These are phyloP conservation scores for Trichoderma sp. DNA, from an alignment of 2,329 filamentous ascomycete genomes.

Conservation along the genomic window DNA sequence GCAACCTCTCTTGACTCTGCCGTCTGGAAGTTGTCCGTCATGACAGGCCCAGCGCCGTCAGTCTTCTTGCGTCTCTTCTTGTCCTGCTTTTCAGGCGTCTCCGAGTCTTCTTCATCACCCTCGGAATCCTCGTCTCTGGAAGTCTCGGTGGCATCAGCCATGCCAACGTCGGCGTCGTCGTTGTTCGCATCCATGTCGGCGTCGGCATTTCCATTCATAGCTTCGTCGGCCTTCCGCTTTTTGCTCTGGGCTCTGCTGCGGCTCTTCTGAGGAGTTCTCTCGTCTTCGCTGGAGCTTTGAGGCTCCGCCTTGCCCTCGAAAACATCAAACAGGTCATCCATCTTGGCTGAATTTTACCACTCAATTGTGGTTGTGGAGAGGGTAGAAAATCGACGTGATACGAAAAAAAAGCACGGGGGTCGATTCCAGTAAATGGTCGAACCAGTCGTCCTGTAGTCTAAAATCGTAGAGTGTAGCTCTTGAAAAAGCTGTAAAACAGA, in stretches of 20 bases:
- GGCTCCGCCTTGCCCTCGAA: constrained; percentile 63
- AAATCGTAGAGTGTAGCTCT: background rate
- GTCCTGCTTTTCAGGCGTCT: constrained; percentile 49
- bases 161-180: constrained; percentile 33
- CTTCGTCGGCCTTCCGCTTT: constrained; percentile 83
- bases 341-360: constrained; percentile 35
- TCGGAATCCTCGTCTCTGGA: constrained; percentile 38
- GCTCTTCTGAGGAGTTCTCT: constrained; percentile 46
- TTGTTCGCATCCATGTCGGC: constrained; percentile 20
- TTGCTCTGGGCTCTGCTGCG: constrained; percentile 65
- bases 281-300: constrained; percentile 44
- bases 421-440: background rate
- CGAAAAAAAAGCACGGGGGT: background rate
- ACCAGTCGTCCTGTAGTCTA: background rate
- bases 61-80: constrained; percentile 65
- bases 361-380: background rate
- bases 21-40: constrained; percentile 93
- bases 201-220: constrained; percentile 54
- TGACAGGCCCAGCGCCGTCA: constrained; percentile 69
- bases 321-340: constrained; percentile 81
- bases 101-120: constrained; percentile 40
- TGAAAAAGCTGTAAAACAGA: background rate
- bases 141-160: constrained; percentile 43
- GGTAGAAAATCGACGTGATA: background rate
- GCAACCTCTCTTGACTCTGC: constrained; percentile 90